Conservation (phyloP, 2,329 filamentous ascomycete species). For the Fusarium graminum region DNA sequence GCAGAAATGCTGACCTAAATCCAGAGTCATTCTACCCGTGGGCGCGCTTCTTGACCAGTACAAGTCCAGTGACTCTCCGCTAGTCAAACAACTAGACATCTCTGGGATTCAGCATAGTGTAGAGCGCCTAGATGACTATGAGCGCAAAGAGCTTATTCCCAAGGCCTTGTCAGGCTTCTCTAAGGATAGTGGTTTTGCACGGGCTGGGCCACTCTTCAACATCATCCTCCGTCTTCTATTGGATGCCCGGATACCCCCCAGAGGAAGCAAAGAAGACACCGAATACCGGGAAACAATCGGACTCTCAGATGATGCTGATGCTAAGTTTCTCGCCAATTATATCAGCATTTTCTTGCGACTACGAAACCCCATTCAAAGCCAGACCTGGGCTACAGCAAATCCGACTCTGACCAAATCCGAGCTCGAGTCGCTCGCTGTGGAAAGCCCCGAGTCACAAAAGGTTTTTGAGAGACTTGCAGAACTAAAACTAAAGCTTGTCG, state of each 20-base stretch:
- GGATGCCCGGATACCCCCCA: constrained; percentile 76
- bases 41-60: constrained; percentile 89
- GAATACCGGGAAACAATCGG: constrained; percentile 75
- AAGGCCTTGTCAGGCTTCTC: constrained; percentile 54
- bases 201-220: constrained; percentile 77
- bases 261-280: constrained; percentile 83
- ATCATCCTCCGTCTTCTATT: constrained; percentile 82
- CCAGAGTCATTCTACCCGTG: constrained; percentile 82
- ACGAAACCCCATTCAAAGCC: constrained; percentile 50
- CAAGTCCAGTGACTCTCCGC: constrained; percentile 77
- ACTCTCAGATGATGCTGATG: constrained; percentile 75
- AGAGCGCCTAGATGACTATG: constrained; percentile 63
- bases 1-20: constrained; percentile 12
- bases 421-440: constrained; percentile 50
- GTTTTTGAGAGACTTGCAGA: constrained; percentile 55
- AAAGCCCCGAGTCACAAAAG: constrained; percentile 73
- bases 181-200: constrained; percentile 50
- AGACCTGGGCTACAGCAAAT: constrained; percentile 52
- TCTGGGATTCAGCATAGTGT: constrained; percentile 88
- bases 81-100: constrained; percentile 90
- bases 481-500: constrained; percentile 70
- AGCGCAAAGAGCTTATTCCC: constrained; percentile 80
- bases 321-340: constrained; percentile 78
- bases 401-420: constrained; percentile 52
- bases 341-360: constrained; percentile 78